phyloP scores from a whole-genome alignment of 2,329 filamentous ascomycete genomes.

The Cadophora luteo-olivacea region DNA sequence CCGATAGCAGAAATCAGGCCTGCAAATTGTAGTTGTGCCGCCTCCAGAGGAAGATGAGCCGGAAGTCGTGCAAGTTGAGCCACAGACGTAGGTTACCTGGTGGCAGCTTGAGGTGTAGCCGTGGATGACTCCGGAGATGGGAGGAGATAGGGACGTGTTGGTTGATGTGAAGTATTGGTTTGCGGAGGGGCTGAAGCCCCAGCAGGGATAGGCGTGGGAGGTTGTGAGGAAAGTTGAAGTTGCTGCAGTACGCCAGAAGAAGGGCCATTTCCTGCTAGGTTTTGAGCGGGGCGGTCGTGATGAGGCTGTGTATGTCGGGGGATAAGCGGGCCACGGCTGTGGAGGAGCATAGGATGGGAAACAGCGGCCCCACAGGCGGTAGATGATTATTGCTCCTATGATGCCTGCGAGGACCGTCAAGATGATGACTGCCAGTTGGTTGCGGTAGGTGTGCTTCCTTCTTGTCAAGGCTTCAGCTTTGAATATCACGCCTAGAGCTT shows the following conservation, averaged over 20 bases:
- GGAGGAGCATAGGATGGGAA: not conserved
- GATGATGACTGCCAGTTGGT: slow-evolving; percentile 15
- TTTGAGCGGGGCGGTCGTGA: not conserved
- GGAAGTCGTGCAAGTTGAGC: not conserved
- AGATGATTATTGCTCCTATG: not conserved
- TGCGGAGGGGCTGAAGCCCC: not conserved
- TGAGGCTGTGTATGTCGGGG: not conserved
- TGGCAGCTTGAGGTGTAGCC: slow-evolving; percentile 1
- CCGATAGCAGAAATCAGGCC: not conserved
- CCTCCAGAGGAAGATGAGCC: not conserved
- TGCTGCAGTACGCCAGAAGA: slow-evolving; percentile 7
- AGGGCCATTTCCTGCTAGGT: not conserved
- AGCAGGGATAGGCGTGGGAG: slow-evolving; percentile 6
- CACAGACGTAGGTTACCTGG: not conserved
- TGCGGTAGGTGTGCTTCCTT: slow-evolving; percentile 1
- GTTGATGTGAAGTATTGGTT: not conserved
- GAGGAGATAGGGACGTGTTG: not conserved
- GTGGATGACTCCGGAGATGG: not conserved
- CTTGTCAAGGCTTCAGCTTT: not conserved
- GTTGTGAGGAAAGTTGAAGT: not conserved
- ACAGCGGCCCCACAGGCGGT: not conserved
- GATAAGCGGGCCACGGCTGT: not conserved
- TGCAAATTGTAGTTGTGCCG: not conserved
- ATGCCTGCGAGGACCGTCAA: not conserved
- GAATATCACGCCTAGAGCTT: slow-evolving; percentile 4